Conservation (phyloP, 306 rosid genomes). For the Vigna reflexopilosa region DNA sequence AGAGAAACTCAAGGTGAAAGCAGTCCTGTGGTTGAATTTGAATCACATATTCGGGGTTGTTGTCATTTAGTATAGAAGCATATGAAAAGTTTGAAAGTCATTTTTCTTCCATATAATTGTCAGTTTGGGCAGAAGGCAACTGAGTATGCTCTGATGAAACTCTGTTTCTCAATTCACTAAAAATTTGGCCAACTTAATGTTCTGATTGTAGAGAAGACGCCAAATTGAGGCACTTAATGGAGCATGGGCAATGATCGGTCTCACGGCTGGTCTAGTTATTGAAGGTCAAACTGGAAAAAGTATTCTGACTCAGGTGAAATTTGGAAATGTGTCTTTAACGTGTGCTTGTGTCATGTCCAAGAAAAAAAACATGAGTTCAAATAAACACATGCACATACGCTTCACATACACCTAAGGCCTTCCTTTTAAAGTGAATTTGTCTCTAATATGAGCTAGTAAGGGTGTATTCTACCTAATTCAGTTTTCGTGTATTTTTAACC, state of each 20-base stretch:
- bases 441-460: neutral
- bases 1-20: constrained; percentile 76
- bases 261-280: constrained; percentile 80
- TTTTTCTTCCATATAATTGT: constrained; percentile 33
- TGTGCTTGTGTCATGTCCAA: neutral
- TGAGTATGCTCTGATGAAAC: constrained; percentile 25
- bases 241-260: constrained; percentile 98
- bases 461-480: neutral
- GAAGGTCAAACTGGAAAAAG: constrained; percentile 88
- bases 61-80: constrained; percentile 9
- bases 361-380: constrained; percentile 17
- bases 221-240: constrained; percentile 94
- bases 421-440: neutral
- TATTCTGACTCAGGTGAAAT: constrained; percentile 75
- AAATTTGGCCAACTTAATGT: constrained; percentile 41
- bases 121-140: constrained; percentile 20
- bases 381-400: neutral
- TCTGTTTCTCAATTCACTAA: constrained; percentile 33
- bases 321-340: constrained; percentile 3
- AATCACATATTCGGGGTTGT: constrained; percentile 22
- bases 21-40: constrained; percentile 18
- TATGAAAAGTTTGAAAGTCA: neutral
- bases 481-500: neutral
- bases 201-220: constrained; percentile 70
- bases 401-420: neutral